Conservation (phyloP, 1,284 basidiomycete species). For the Rhodotorula glutinis region DNA sequence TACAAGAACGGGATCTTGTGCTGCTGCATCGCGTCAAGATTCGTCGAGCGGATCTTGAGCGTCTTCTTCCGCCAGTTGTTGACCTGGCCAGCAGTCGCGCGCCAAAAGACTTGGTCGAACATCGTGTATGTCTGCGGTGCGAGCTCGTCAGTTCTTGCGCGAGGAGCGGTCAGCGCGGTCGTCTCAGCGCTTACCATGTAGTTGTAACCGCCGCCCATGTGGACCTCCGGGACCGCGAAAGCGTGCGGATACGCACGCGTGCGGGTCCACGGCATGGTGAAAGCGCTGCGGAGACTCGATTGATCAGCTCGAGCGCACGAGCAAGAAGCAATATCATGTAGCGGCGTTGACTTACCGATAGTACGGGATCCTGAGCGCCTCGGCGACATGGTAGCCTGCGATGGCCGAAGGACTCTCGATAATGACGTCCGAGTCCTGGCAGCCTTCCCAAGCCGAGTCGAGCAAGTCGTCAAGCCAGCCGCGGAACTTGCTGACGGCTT, state of each 20-base stretch:
- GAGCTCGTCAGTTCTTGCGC: neutral
- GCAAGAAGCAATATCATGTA: neutral
- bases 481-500: conserved; percentile 76
- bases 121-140: conserved; percentile 50
- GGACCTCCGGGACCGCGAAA: conserved; percentile 89
- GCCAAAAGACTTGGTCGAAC: conserved; percentile 98
- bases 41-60: conserved; percentile 75
- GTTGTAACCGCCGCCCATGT: conserved; percentile 96
- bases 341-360: conserved; percentile 62
- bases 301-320: neutral
- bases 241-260: conserved; percentile 93
- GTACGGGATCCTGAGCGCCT: conserved; percentile 87
- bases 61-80: conserved; percentile 85
- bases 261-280: conserved; percentile 68
- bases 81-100: conserved; percentile 85
- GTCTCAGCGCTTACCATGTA: conserved; percentile 70
- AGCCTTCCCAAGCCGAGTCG: conserved; percentile 89
- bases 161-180: no score
- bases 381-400: conserved; percentile 98
- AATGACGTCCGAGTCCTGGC: conserved; percentile 87
- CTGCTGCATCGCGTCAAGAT: conserved; percentile 85
- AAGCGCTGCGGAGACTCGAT: conserved; percentile 51
- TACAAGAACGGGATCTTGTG: conserved; percentile 97
- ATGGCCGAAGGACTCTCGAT: conserved; percentile 95
- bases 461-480: conserved; percentile 95